phyloP scores from a whole-genome alignment of 495 filamentous ascomycete species.

The Annulohypoxylon moriforme region DNA sequence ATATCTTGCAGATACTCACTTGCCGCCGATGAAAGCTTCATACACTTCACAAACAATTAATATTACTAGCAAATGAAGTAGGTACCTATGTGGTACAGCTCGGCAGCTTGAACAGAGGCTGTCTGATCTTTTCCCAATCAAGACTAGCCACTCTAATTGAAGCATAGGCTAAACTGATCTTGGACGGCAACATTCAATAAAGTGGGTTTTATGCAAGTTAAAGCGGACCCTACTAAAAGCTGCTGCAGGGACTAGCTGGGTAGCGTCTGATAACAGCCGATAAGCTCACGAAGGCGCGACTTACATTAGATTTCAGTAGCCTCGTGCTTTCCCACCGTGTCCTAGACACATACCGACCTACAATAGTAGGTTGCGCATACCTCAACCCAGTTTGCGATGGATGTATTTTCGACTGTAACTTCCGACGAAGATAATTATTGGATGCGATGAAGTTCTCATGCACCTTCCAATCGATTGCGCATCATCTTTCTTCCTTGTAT shows the following conservation, averaged over 20 bases:
- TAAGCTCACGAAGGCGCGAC: conserved; percentile 30
- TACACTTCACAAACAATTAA: background rate
- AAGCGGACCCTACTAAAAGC: background rate
- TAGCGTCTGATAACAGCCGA: conserved; percentile 27
- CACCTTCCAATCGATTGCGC: background rate
- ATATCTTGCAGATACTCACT: background rate
- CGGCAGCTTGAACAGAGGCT: background rate
- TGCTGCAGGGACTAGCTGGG: conserved; percentile 24
- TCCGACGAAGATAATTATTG: conserved; percentile 17
- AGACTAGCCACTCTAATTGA: background rate
- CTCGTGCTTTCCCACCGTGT: conserved; percentile 23
- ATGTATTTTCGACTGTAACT: conserved; percentile 19
- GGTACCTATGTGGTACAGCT: too few species aligned
- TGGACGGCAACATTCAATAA: background rate
- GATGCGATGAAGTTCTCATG: conserved; percentile 22
- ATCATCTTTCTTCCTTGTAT: conserved; percentile 1
- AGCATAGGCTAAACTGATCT: conserved; percentile 2
- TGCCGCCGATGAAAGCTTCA: background rate
- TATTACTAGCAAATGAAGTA: background rate
- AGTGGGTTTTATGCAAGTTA: conserved; percentile 12
- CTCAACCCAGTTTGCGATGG: conserved; percentile 29
- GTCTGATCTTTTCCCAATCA: background rate
- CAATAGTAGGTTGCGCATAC: conserved; percentile 8
- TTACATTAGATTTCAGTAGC: conserved; percentile 31
- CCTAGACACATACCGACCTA: background rate